These are phyloP conservation scores for Beauveria sp. DNA, from an alignment of 2,329 filamentous ascomycete species.

Conservation along the genomic window DNA sequence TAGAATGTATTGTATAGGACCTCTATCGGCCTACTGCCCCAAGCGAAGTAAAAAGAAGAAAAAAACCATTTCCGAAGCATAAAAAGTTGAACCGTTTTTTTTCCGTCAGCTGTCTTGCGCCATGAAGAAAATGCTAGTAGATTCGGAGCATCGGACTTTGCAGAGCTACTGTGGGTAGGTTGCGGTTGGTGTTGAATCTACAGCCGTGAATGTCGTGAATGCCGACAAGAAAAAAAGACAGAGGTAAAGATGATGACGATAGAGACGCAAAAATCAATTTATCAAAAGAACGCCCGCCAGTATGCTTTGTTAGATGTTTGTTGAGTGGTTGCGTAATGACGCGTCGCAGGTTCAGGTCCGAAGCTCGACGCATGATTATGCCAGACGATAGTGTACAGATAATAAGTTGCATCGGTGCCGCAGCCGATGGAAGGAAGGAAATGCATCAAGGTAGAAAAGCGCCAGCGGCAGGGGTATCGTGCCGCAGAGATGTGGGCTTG, in stretches of 20 bases:
- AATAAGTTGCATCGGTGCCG: not conserved
- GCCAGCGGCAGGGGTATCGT: constrained; percentile 11
- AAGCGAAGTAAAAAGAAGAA: not conserved
- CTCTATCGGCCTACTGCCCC: not conserved
- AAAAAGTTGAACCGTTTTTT: not conserved
- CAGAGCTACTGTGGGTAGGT: not conserved
- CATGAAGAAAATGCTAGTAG: not conserved
- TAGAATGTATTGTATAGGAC: not conserved
- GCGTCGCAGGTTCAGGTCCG: not conserved
- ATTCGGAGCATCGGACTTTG: not conserved
- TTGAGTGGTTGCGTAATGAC: not conserved
- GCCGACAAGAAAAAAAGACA: not conserved
- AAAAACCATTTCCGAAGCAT: not conserved
- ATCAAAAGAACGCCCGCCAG: constrained; percentile 3
- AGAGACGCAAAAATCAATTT: not conserved
- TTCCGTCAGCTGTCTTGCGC: not conserved
- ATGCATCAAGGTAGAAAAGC: not conserved
- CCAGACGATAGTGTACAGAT: constrained; percentile 8
- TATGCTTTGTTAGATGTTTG: not conserved
- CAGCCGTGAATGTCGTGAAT: not conserved
- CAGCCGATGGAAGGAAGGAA: not conserved
- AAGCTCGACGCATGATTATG: not conserved
- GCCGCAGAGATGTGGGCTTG: constrained; percentile 1
- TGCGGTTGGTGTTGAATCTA: not conserved
- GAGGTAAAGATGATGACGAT: not conserved